Conservation (phyloP, 805 yeast genomes). For the Pichia sporocuriosa region DNA sequence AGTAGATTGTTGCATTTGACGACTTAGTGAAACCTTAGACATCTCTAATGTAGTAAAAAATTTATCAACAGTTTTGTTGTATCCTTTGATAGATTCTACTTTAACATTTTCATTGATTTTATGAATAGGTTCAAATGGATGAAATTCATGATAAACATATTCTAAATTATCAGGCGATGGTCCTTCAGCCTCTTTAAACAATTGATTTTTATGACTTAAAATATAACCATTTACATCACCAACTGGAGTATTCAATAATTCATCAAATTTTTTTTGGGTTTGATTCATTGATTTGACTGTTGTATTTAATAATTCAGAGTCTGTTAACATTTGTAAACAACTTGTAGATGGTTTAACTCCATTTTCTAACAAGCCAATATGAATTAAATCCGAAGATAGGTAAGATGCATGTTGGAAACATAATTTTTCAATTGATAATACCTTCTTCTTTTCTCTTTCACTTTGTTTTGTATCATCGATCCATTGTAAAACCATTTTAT, state of each 20-base stretch:
- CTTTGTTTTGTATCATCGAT: constrained; percentile 28
- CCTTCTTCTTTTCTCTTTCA: constrained; percentile 36
- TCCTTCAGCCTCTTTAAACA: constrained; percentile 36
- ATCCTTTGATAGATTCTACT: constrained; percentile 46
- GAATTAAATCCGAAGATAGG: constrained; percentile 72
- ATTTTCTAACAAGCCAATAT: constrained; percentile 41
- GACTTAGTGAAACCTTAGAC: constrained; percentile 63
- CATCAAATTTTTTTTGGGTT: constrained; percentile 39
- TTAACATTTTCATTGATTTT: constrained; percentile 29
- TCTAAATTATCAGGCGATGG: constrained; percentile 30
- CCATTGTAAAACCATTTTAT: constrained; percentile 37
- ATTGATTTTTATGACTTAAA: constrained; percentile 51
- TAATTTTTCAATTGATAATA: constrained; percentile 60
- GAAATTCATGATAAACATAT: constrained; percentile 47
- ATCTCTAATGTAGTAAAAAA: constrained; percentile 85
- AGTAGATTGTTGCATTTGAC: constrained; percentile 68
- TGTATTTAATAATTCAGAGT: constrained; percentile 22
- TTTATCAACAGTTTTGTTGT: constrained; percentile 73
- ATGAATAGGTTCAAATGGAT: constrained; percentile 42
- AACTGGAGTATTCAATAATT: constrained; percentile 30
- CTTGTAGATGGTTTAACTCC: constrained; percentile 37
- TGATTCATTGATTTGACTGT: constrained; percentile 39
- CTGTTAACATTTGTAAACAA: constrained; percentile 27
- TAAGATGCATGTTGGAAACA: constrained; percentile 63
- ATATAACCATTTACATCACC: constrained; percentile 51